Evolutionary conservation across 805 yeast genomes (phyloP).

Genomic region (Saturnispora hagleri): DNA sequence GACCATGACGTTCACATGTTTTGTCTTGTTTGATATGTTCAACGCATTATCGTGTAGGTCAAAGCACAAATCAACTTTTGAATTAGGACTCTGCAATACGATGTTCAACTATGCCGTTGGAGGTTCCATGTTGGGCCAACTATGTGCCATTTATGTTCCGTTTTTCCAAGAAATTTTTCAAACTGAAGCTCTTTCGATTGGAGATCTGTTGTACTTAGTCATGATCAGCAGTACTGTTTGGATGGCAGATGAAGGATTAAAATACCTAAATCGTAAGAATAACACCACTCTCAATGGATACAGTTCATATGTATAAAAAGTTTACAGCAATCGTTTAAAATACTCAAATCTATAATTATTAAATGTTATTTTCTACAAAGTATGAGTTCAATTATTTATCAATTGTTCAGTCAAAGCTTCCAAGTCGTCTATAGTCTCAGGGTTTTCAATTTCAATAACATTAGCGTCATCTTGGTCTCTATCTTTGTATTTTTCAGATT

Average conservation of each 20-base stretch:
- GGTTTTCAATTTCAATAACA: slow-evolving; percentile 72
- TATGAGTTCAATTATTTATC: not conserved
- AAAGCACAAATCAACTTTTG: slow-evolving; percentile 70
- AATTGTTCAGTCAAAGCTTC: slow-evolving; percentile 63
- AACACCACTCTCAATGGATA: slow-evolving; percentile 18
- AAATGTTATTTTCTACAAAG: not conserved
- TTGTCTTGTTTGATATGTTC: slow-evolving; percentile 93
- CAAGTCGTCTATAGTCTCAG: slow-evolving; percentile 85
- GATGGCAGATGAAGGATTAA: slow-evolving; percentile 75
- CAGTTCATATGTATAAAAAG: slow-evolving; percentile 21
- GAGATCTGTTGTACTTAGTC: slow-evolving; percentile 59
- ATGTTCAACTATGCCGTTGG: slow-evolving; percentile 94
- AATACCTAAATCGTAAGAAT: slow-evolving; percentile 31
- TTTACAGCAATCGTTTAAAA: not conserved
- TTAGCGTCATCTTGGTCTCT: slow-evolving; percentile 21
- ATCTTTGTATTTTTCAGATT: slow-evolving; percentile 24
- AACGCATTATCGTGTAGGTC: slow-evolving; percentile 94
- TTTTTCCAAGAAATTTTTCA: slow-evolving; percentile 89
- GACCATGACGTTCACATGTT: slow-evolving; percentile 97
- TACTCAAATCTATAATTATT: not conserved
- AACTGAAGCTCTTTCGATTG: slow-evolving; percentile 75
- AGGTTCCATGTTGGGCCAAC: slow-evolving; percentile 80
- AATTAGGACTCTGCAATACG: slow-evolving; percentile 69
- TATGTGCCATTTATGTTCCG: slow-evolving; percentile 89
- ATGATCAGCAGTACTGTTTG: slow-evolving; percentile 71